phyloP scores from a whole-genome alignment of 345 rosid genomes.

The Luvunga scandens region DNA sequence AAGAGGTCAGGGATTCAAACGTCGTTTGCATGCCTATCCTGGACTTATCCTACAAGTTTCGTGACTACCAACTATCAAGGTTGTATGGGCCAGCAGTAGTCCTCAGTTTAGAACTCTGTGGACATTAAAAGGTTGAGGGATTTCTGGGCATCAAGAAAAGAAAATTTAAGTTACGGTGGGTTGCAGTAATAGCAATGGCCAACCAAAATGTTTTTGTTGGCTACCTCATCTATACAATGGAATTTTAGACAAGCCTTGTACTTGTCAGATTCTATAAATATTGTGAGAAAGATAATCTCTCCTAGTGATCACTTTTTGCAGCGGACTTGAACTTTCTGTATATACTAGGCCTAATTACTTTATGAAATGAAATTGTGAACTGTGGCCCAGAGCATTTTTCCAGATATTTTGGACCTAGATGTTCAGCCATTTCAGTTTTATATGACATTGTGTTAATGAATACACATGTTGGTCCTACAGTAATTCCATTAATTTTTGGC shows the following conservation, averaged over 20 bases:
- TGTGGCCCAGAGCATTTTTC: not conserved
- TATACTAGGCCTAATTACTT: not conserved
- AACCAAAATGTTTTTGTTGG: not conserved
- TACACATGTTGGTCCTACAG: not conserved
- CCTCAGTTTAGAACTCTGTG: too few relatives aligned
- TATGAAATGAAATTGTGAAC: not conserved
- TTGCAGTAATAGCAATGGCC: not conserved
- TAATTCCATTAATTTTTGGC: not conserved
- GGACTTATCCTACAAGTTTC: too few relatives aligned
- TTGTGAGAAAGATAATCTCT: constrained; percentile 5
- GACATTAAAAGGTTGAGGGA: too few relatives aligned
- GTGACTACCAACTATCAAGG: too few relatives aligned
- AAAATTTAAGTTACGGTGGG: not conserved
- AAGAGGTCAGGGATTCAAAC: too few relatives aligned
- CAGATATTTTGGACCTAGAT: not conserved
- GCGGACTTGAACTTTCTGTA: not conserved
- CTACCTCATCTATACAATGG: not conserved
- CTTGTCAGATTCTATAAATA: not conserved
- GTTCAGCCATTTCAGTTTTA: constrained; percentile 1
- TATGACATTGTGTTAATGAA: not conserved
- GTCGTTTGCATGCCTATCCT: too few relatives aligned
- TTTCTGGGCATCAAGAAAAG: too few relatives aligned
- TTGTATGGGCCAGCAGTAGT: too few relatives aligned
- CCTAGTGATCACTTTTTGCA: not conserved
- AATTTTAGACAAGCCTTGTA: not conserved